phyloP scores from a whole-genome alignment of 2,329 filamentous ascomycete species.

The Venturiaceae sp. region DNA sequence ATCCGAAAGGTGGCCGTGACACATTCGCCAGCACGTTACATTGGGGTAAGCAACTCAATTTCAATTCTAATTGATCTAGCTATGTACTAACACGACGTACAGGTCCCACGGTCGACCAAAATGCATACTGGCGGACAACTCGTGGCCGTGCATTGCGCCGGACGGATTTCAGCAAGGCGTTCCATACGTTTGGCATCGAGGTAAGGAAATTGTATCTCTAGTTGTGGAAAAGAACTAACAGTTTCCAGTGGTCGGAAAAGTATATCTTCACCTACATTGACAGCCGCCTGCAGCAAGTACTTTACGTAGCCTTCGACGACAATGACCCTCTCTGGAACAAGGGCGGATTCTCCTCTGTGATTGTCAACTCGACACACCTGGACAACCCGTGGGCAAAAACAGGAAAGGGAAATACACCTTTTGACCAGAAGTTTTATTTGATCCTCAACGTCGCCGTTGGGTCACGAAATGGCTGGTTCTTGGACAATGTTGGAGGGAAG shows the following conservation, averaged over 20 bases:
- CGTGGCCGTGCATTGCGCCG: slow-evolving; percentile 17
- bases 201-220: slow-evolving; percentile 30
- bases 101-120: slow-evolving; percentile 13
- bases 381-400: slow-evolving; percentile 35
- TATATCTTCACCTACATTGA: slow-evolving; percentile 47
- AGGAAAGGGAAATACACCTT: slow-evolving; percentile 41
- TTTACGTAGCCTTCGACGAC: slow-evolving; percentile 5
- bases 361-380: slow-evolving; percentile 25
- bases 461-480: slow-evolving; percentile 74
- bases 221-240: too few relatives aligned
- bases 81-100: neutral
- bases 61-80: neutral
- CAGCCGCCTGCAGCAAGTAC: slow-evolving; percentile 21
- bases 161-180: slow-evolving; percentile 27
- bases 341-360: slow-evolving; percentile 24
- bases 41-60: slow-evolving; percentile 27
- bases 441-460: slow-evolving; percentile 69
- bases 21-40: slow-evolving; percentile 35
- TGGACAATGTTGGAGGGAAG: slow-evolving; percentile 36
- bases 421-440: slow-evolving; percentile 67
- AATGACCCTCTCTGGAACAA: slow-evolving; percentile 24
- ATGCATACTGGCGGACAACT: slow-evolving; percentile 21
- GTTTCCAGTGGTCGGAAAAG: slow-evolving; percentile 16
- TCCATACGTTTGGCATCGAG: slow-evolving; percentile 45
- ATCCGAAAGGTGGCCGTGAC: slow-evolving; percentile 29